phyloP scores from a whole-genome alignment of 164 flowering plant genomes.

The Santalum album region DNA sequence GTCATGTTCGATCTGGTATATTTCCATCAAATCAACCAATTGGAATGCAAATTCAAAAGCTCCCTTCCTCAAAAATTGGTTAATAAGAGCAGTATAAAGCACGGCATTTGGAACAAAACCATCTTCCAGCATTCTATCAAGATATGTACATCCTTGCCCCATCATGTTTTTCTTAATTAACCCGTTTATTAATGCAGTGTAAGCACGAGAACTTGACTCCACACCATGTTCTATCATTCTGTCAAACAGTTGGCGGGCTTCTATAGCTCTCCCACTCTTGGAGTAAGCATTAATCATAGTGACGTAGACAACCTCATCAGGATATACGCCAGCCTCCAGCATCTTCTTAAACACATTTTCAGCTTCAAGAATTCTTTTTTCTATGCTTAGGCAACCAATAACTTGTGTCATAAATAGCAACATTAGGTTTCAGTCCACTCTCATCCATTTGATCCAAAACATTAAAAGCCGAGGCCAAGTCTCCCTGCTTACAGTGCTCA shows the following conservation, averaged over 20 bases:
- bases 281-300: slow-evolving; percentile 57
- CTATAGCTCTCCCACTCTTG: slow-evolving; percentile 35
- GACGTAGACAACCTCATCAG: slow-evolving; percentile 39
- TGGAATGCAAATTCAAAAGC: slow-evolving; percentile 38
- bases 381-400: slow-evolving; percentile 34
- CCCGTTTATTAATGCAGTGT: slow-evolving; percentile 52
- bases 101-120: slow-evolving; percentile 43
- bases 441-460: slow-evolving; percentile 33
- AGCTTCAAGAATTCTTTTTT: slow-evolving; percentile 42
- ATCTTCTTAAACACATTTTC: slow-evolving; percentile 38
- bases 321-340: slow-evolving; percentile 41
- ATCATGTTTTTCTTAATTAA: slow-evolving; percentile 47
- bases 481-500: slow-evolving; percentile 40
- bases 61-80: slow-evolving; percentile 44
- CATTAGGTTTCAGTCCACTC: slow-evolving; percentile 44
- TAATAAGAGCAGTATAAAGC: slow-evolving; percentile 49
- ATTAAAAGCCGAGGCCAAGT: slow-evolving; percentile 28
- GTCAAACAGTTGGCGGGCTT: slow-evolving; percentile 40
- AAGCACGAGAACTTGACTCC: slow-evolving; percentile 34
- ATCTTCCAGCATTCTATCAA: slow-evolving; percentile 43
- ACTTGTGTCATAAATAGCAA: slow-evolving; percentile 56
- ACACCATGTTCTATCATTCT: slow-evolving; percentile 34
- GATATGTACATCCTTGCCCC: slow-evolving; percentile 37
- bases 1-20: slow-evolving; percentile 30
- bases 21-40: slow-evolving; percentile 42